These are phyloP conservation scores for Biscogniauxia mediterranea DNA, from an alignment of 2,329 filamentous ascomycete genomes.

Conservation along the genomic window DNA sequence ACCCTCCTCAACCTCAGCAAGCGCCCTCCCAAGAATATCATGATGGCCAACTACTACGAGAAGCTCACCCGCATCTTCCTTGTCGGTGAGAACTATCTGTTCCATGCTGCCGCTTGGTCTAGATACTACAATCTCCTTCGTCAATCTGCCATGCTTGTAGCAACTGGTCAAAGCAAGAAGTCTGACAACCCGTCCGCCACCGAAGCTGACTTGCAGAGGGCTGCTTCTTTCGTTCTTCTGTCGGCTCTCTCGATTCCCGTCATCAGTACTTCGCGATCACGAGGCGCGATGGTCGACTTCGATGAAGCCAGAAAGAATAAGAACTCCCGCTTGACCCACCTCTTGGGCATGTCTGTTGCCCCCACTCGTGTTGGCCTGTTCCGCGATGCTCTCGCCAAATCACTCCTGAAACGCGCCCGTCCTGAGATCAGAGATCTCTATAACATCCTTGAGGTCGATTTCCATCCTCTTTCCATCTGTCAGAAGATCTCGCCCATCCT, in stretches of 20 bases:
- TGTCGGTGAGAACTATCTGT: constrained; percentile 98
- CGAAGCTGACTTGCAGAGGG: constrained; percentile 88
- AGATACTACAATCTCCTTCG: constrained; percentile 96
- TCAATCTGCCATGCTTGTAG: constrained; percentile 80
- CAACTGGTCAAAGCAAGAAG: constrained; percentile 84
- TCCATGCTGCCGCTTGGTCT: constrained; percentile 97
- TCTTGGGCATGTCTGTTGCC: constrained; percentile 87
- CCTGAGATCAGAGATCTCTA: constrained; percentile 96
- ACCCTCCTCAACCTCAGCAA: constrained; percentile 97
- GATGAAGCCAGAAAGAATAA: constrained; percentile 98
- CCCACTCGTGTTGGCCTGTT: constrained; percentile 89
- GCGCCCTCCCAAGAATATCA: constrained; percentile 95
- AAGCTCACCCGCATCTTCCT: constrained; percentile 98
- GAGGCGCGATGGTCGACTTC: constrained; percentile 92
- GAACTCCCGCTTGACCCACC: constrained; percentile 93
- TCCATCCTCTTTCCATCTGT: constrained; percentile 98
- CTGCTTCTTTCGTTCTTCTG: constrained; percentile 91
- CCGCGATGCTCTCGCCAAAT: constrained; percentile 94
- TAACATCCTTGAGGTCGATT: constrained; percentile 98
- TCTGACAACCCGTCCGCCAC: constrained; percentile 88
- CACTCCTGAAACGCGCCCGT: constrained; percentile 84
- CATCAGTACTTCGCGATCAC: constrained; percentile 96
- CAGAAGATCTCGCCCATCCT: constrained; percentile 98
- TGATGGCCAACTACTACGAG: constrained; percentile 99
- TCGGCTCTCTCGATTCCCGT: constrained; percentile 97